phyloP scores from a whole-genome alignment of 2,329 filamentous ascomycete species.

The Talaromyces rugulosus region DNA sequence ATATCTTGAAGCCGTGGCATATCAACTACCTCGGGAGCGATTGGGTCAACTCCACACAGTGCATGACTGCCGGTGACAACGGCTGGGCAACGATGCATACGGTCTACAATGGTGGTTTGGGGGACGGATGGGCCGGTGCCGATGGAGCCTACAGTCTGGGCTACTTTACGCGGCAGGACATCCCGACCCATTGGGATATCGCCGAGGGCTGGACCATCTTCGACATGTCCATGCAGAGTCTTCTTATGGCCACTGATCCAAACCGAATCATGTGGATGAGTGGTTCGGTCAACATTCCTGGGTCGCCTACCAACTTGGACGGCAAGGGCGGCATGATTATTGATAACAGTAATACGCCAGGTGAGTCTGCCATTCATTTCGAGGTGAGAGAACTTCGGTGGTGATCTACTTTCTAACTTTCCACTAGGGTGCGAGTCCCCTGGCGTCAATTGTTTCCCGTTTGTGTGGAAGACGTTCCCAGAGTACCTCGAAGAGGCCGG shows the following conservation, averaged over 20 bases:
- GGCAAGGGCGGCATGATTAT: neutral
- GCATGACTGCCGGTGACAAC: neutral
- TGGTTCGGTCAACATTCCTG: neutral
- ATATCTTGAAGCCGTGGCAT: slow-evolving; percentile 51
- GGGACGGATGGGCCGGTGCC: neutral
- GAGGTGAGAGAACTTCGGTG: neutral
- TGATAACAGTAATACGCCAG: neutral
- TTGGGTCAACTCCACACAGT: neutral
- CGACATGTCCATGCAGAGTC: neutral
- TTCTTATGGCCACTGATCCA: neutral
- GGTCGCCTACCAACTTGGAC: neutral
- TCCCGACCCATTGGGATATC: neutral
- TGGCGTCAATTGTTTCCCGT: slow-evolving; percentile 45
- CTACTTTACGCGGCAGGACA: neutral
- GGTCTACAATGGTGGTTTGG: neutral
- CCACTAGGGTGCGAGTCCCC: neutral
- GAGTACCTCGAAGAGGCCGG: slow-evolving; percentile 47
- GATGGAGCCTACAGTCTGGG: neutral
- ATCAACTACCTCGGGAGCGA: slow-evolving; percentile 48
- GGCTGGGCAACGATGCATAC: neutral
- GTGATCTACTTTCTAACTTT: neutral
- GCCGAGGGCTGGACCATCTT: neutral
- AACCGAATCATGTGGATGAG: slow-evolving; percentile 1
- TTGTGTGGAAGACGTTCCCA: slow-evolving; percentile 51
- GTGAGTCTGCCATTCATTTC: neutral